These are phyloP conservation scores for Anacardium occidentale DNA, from an alignment of 345 rosid genomes.

Conservation along the genomic window DNA sequence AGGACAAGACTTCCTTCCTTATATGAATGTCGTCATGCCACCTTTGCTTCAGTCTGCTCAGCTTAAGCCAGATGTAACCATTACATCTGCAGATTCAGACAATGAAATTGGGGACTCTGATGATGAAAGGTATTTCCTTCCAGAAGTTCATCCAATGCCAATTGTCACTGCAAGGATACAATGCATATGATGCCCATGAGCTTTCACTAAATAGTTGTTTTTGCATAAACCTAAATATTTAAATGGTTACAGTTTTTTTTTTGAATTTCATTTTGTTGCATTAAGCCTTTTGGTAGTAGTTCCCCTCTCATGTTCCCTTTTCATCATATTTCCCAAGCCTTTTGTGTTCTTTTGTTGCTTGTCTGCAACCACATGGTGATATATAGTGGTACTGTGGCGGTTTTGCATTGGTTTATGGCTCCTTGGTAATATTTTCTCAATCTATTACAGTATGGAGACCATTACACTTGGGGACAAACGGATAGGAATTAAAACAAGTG, in stretches of 20 bases:
- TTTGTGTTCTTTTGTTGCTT: too few species aligned
- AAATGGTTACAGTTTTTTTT: background rate
- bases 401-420: conserved; percentile 6
- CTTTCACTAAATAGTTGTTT: background rate
- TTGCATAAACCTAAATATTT: background rate
- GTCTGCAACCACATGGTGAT: background rate
- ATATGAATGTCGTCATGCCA: conserved; percentile 98
- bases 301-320: background rate
- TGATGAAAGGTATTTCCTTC: conserved; percentile 76
- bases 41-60: conserved; percentile 97
- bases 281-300: background rate
- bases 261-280: background rate
- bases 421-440: conserved; percentile 21
- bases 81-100: conserved; percentile 96
- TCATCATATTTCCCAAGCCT: background rate
- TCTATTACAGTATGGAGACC: conserved; percentile 89
- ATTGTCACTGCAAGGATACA: background rate
- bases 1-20: conserved; percentile 98
- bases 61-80: conserved; percentile 98
- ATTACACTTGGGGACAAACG: conserved; percentile 98
- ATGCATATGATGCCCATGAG: background rate
- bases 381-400: background rate
- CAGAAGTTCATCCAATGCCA: background rate
- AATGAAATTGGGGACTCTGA: conserved; percentile 88
- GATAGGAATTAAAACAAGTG: conserved; percentile 97